Conservation (phyloP, 805 yeast species). For the Komagataella populi region DNA sequence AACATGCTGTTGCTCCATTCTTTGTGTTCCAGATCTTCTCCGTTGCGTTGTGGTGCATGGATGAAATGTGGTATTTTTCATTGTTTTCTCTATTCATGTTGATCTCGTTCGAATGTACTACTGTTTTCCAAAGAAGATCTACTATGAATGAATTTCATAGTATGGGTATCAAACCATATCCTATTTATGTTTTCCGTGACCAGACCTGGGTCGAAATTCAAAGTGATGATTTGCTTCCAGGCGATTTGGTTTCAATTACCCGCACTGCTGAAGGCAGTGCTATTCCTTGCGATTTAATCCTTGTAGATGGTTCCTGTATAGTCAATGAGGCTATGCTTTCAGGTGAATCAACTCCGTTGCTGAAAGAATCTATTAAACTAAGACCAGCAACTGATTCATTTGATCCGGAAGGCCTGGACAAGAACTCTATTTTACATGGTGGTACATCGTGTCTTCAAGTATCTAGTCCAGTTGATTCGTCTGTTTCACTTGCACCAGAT, state of each 20-base stretch:
- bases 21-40: conserved; percentile 95
- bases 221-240: conserved; percentile 75
- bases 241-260: conserved; percentile 76
- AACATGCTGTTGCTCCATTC: conserved; percentile 97
- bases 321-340: conserved; percentile 98
- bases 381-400: conserved; percentile 62
- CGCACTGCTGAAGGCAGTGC: conserved; percentile 89
- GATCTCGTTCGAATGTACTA: conserved; percentile 84
- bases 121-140: conserved; percentile 89
- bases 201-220: conserved; percentile 53
- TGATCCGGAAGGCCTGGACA: conserved; percentile 74
- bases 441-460: conserved; percentile 96
- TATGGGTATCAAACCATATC: conserved; percentile 93
- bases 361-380: conserved; percentile 80
- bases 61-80: conserved; percentile 94
- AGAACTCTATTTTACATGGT: conserved; percentile 81
- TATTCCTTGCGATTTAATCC: conserved; percentile 82
- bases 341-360: conserved; percentile 94
- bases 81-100: conserved; percentile 85
- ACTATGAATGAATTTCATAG: conserved; percentile 93
- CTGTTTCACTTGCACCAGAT: conserved; percentile 67
- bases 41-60: conserved; percentile 90
- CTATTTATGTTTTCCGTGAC: conserved; percentile 60
- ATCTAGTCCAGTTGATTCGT: conserved; percentile 44
- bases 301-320: conserved; percentile 83